These are phyloP conservation scores for Microcyclospora pomicola DNA, from an alignment of 2,329 filamentous ascomycete genomes.

Conservation along the genomic window DNA sequence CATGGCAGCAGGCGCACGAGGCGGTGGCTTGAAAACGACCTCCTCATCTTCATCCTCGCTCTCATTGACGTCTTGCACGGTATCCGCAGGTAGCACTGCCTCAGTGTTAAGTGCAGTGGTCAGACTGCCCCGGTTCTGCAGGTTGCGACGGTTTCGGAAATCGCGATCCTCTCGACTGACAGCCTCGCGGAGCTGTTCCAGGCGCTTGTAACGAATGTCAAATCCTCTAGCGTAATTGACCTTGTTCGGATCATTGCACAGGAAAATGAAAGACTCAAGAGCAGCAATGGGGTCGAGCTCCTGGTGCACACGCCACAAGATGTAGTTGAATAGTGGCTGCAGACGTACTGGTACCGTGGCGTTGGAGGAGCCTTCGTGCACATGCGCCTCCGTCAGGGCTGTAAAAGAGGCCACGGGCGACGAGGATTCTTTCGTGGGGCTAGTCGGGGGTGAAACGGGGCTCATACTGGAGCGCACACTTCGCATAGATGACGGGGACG, in stretches of 20 bases:
- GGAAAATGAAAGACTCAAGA: constrained; percentile 37
- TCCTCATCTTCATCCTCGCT: constrained; percentile 10
- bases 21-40: constrained; percentile 17
- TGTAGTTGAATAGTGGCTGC: constrained; percentile 37
- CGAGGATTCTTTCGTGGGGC: constrained; percentile 16
- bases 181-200: constrained; percentile 37
- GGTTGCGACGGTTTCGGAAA: constrained; percentile 23
- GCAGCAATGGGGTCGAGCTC: constrained; percentile 34
- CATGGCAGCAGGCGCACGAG: constrained; percentile 20
- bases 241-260: constrained; percentile 36
- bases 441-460: constrained; percentile 19
- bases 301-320: constrained; percentile 38
- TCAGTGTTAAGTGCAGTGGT: constrained; percentile 2
- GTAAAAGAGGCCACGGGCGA: constrained; percentile 10
- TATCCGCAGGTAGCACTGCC: constrained; percentile 1
- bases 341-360: constrained; percentile 27
- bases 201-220: constrained; percentile 35
- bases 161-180: constrained; percentile 37
- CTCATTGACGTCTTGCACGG: constrained; percentile 2
- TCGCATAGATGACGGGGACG: constrained; percentile 27
- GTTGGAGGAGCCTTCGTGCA: constrained; percentile 8
- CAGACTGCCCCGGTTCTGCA: constrained; percentile 16
- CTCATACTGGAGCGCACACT: constrained; percentile 25
- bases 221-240: constrained; percentile 35
- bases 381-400: constrained; percentile 3